Percentiles rank a stretch among this genome's conserved stretches.
These are phyloP conservation scores for Begonia masoniana DNA, from an alignment of 306 rosid species.

Conservation along the genomic window DNA sequence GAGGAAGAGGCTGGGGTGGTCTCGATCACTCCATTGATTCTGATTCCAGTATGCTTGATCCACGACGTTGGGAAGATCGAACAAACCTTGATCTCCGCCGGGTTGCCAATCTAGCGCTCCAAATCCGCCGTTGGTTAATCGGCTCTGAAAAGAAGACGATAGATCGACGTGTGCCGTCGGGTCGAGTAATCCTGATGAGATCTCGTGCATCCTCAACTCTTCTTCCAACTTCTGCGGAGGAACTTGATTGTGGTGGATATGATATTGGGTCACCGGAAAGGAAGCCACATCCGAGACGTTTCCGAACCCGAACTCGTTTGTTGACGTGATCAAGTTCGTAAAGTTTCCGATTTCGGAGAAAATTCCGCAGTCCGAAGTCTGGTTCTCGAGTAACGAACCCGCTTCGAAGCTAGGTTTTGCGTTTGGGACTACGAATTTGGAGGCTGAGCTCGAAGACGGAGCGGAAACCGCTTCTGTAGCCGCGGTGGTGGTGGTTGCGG, in stretches of 20 bases:
- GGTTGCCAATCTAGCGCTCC: constrained; percentile 86
- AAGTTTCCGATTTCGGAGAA: constrained; percentile 67
- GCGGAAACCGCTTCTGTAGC: constrained; percentile 34
- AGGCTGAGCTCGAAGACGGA: constrained; percentile 22
- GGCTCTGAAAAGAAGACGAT: constrained; percentile 23
- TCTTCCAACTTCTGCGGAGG: constrained; percentile 23
- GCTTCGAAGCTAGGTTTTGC: constrained; percentile 19
- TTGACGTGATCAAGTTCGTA: constrained; percentile 39
- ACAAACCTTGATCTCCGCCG: constrained; percentile 53
- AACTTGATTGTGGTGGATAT: constrained; percentile 18
- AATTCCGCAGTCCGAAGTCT: constrained; percentile 28
- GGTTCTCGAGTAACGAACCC: not conserved
- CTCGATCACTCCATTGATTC: constrained; percentile 78
- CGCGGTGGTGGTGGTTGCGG: constrained; percentile 12
- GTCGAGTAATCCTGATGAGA: constrained; percentile 32
- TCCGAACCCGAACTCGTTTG: constrained; percentile 32
- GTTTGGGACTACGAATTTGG: constrained; percentile 11
- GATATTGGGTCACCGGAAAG: constrained; percentile 23
- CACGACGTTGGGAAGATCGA: constrained; percentile 70
- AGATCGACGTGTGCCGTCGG: constrained; percentile 45
- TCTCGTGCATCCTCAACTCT: constrained; percentile 40
- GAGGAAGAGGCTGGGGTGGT: constrained; percentile 51
- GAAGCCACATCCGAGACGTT: constrained; percentile 31
- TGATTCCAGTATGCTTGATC: constrained; percentile 91
- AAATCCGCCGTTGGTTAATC: constrained; percentile 27